These are phyloP conservation scores for Eutrema yunnanense DNA, from an alignment of 345 rosid species.

Conservation along the genomic window DNA sequence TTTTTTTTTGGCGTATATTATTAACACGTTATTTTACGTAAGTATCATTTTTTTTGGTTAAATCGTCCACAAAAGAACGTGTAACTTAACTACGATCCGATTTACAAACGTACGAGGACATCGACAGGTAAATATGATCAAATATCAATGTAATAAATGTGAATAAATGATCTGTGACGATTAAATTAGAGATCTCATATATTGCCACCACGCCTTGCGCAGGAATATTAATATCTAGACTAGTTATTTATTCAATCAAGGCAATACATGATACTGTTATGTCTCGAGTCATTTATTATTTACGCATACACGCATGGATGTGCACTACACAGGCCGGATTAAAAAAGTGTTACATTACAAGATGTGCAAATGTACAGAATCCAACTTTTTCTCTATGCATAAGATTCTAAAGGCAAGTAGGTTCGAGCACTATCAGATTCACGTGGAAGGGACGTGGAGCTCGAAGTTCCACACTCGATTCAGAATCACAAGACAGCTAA, in stretches of 20 bases:
- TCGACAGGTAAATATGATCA: background rate
- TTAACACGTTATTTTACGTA: too few relatives aligned
- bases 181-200: background rate
- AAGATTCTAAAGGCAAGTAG: constrained; percentile 4
- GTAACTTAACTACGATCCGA: too few relatives aligned
- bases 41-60: too few relatives aligned
- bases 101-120: background rate
- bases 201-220: background rate
- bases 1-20: too few relatives aligned
- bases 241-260: background rate
- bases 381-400: background rate
- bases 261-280: background rate
- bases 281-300: background rate
- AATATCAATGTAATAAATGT: background rate
- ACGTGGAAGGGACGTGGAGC: constrained; percentile 57
- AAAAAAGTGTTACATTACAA: background rate
- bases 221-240: background rate
- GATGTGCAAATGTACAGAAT: background rate
- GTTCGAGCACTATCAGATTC: constrained; percentile 23
- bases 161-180: background rate
- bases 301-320: background rate
- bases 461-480: constrained; percentile 23
- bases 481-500: constrained; percentile 43
- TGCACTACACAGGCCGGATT: background rate
- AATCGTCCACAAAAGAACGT: too few relatives aligned